Percentiles rank a stretch among this genome's conserved stretches.
Conservation (phyloP, 116 monocot genomes). For the Posidonia oceanica region DNA sequence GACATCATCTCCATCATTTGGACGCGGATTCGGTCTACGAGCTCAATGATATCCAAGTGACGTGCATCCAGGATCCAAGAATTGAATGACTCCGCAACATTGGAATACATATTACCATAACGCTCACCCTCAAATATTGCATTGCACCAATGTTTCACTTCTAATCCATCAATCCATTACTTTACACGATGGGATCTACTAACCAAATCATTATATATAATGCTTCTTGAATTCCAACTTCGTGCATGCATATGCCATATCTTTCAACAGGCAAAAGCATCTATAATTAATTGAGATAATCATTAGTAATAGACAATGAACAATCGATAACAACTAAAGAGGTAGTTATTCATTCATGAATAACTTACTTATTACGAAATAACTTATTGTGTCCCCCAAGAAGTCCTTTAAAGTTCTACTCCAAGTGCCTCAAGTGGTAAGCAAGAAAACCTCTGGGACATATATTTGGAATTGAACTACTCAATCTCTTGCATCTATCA, state of each 20-base stretch:
- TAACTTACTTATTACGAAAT: too few species aligned
- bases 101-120: background rate
- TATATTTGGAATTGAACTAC: too few species aligned
- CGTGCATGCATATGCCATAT: background rate
- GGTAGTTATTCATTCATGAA: too few species aligned
- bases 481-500: too few species aligned
- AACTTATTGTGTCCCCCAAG: too few species aligned
- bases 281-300: background rate
- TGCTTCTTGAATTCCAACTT: background rate
- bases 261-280: background rate
- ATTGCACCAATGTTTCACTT: background rate
- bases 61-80: background rate
- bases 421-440: too few species aligned
- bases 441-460: too few species aligned
- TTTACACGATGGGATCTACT: background rate
- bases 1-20: background rate
- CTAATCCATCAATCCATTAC: background rate
- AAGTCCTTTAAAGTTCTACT: too few species aligned
- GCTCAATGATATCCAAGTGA: background rate
- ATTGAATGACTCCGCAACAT: background rate
- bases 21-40: too few species aligned
- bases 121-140: background rate
- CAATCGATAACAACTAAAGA: background rate
- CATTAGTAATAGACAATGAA: background rate
- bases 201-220: background rate